phyloP scores from a whole-genome alignment of 495 filamentous ascomycete species.

The Collariella sp. region DNA sequence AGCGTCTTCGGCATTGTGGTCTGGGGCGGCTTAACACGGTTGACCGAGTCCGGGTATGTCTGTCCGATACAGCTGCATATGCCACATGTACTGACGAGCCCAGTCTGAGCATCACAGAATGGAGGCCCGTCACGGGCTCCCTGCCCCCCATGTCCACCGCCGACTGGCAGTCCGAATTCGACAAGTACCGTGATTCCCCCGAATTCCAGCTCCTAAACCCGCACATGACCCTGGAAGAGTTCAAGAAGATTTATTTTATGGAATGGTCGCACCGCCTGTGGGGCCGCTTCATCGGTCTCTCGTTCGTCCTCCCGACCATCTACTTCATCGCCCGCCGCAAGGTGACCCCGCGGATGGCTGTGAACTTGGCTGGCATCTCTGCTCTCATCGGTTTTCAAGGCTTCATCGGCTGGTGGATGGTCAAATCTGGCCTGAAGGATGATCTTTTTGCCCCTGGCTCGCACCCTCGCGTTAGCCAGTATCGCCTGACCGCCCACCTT shows the following conservation, averaged over 20 bases:
- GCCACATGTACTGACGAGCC: background rate
- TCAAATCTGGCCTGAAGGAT: conserved; percentile 88
- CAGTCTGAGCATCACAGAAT: conserved; percentile 97
- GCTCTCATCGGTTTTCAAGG: conserved; percentile 91
- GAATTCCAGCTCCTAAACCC: conserved; percentile 88
- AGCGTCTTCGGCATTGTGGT: conserved; percentile 95
- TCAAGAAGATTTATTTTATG: conserved; percentile 99
- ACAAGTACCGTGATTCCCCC: conserved; percentile 80
- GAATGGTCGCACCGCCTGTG: conserved; percentile 96
- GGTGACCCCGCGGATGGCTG: conserved; percentile 69
- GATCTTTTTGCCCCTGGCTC: conserved; percentile 85
- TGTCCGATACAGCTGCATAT: background rate
- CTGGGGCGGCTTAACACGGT: conserved; percentile 82
- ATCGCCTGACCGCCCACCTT: conserved; percentile 81
- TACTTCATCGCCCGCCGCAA: conserved; percentile 81
- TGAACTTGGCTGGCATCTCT: conserved; percentile 70
- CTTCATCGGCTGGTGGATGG: conserved; percentile 98
- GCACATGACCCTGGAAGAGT: conserved; percentile 82
- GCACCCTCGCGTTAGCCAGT: conserved; percentile 89
- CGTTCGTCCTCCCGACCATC: conserved; percentile 75
- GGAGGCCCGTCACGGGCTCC: conserved; percentile 90
- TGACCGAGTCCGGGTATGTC: conserved; percentile 90
- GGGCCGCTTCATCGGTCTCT: conserved; percentile 86
- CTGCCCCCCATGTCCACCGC: conserved; percentile 67
- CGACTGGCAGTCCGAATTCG: conserved; percentile 87